phyloP scores from a whole-genome alignment of 352 stramenopile species.

The Pythium rhizo-oryzae region DNA sequence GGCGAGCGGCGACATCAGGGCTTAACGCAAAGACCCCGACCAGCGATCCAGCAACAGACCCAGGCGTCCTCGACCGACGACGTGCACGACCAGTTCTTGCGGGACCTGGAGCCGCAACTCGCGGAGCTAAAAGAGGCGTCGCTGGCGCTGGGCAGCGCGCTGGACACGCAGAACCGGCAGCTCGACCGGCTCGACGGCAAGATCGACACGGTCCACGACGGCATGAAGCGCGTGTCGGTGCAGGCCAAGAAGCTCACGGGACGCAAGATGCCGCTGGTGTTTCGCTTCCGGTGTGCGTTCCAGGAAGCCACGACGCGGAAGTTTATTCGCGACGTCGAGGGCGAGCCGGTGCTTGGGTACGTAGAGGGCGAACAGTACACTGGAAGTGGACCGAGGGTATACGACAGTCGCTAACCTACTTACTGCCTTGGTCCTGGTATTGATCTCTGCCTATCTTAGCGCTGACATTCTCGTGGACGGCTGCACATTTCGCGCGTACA shows the following conservation, averaged over 20 bases:
- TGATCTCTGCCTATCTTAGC: slow-evolving; percentile 28
- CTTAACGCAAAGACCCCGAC: not conserved
- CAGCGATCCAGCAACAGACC: not conserved
- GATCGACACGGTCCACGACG: slow-evolving; percentile 63
- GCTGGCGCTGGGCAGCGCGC: slow-evolving; percentile 53
- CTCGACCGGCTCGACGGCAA: slow-evolving; percentile 65
- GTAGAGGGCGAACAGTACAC: slow-evolving; percentile 2
- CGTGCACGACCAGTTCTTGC: slow-evolving; percentile 50
- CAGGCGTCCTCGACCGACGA: slow-evolving; percentile 13
- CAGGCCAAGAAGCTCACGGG: slow-evolving; percentile 60
- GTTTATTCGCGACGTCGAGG: slow-evolving; percentile 64
- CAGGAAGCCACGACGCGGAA: slow-evolving; percentile 52
- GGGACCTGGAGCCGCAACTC: slow-evolving; percentile 56
- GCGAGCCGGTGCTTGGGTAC: slow-evolving; percentile 63
- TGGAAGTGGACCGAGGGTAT: no score
- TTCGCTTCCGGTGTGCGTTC: slow-evolving; percentile 74
- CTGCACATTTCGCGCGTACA: slow-evolving; percentile 78
- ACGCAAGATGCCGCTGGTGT: slow-evolving; percentile 38
- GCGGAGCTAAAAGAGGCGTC: slow-evolving; percentile 71
- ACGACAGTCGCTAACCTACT: not conserved
- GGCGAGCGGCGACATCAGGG: not conserved
- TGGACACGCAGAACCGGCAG: slow-evolving; percentile 68
- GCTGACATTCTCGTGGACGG: slow-evolving; percentile 62
- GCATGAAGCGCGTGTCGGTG: slow-evolving; percentile 72
- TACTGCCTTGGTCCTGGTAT: not conserved